Conservation (phyloP, 2,329 filamentous ascomycete genomes). For the Penicillium rolfsii region DNA sequence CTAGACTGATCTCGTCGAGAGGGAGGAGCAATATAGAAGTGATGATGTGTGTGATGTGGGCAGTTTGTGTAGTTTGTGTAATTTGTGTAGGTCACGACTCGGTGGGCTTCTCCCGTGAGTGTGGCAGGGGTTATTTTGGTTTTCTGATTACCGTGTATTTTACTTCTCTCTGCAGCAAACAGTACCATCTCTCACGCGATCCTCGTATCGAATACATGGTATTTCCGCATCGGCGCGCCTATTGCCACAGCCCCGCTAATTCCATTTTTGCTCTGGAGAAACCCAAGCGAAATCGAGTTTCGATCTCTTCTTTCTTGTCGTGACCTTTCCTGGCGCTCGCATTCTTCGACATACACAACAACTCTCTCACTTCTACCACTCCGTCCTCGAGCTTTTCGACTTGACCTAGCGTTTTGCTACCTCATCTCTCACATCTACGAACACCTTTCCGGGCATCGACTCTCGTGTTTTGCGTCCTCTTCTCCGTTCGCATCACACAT, state of each 20-base stretch:
- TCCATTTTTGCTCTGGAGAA: slow-evolving; percentile 34
- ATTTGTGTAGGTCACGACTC: background rate
- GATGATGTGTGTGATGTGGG: background rate
- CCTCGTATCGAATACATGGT: slow-evolving; percentile 23
- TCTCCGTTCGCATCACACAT: slow-evolving; percentile 31
- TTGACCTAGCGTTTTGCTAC: slow-evolving; percentile 27
- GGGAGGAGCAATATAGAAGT: background rate
- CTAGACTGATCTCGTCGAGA: background rate
- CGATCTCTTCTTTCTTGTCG: slow-evolving; percentile 34
- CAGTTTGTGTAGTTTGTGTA: background rate
- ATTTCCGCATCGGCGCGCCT: slow-evolving; percentile 22
- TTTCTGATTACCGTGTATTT: slow-evolving; percentile 11
- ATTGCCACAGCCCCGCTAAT: slow-evolving; percentile 40
- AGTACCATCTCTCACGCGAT: slow-evolving; percentile 18
- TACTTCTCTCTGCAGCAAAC: background rate
- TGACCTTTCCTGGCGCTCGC: slow-evolving; percentile 38
- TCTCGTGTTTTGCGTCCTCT: slow-evolving; percentile 30
- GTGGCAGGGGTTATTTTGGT: slow-evolving; percentile 15
- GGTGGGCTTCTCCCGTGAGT: slow-evolving; percentile 8
- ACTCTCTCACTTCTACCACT: slow-evolving; percentile 5
- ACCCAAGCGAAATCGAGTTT: slow-evolving; percentile 35
- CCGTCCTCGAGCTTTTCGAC: slow-evolving; percentile 18
- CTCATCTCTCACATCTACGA: slow-evolving; percentile 10
- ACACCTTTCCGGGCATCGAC: slow-evolving; percentile 15
- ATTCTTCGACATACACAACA: slow-evolving; percentile 31